Evolutionary conservation across 2,329 filamentous ascomycete genomes (phyloP).

Genomic region (Venturia effusa): DNA sequence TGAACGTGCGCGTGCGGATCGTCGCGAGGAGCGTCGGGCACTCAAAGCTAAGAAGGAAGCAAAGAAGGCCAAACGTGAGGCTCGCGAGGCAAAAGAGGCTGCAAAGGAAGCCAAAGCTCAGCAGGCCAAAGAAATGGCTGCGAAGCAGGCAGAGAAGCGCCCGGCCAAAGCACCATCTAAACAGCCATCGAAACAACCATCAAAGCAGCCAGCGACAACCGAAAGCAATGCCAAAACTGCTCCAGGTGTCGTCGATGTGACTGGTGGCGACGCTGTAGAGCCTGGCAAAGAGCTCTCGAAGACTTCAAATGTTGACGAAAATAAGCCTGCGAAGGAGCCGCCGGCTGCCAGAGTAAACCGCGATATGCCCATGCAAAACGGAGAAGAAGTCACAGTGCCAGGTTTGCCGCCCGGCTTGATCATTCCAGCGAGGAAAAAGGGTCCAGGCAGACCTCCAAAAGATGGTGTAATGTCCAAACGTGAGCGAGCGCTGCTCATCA

Average conservation of each 20-base stretch:
- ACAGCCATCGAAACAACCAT: not conserved
- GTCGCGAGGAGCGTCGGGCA: conserved; percentile 1
- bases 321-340: conserved; percentile 15
- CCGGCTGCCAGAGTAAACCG: conserved; percentile 12
- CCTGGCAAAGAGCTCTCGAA: conserved; percentile 13
- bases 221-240: not conserved
- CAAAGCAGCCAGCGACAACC: not conserved
- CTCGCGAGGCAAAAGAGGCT: conserved; percentile 3
- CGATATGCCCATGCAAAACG: conserved; percentile 16
- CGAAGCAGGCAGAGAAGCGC: conserved; percentile 1
- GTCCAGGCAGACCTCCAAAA: conserved; percentile 71
- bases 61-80: conserved; percentile 1
- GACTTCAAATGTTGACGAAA: conserved; percentile 15
- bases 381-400: conserved; percentile 30
- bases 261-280: not conserved
- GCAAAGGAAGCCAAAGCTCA: conserved; percentile 5
- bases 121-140: not conserved
- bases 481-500: conserved; percentile 55
- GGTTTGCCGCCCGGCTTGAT: conserved; percentile 25
- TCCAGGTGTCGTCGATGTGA: not conserved
- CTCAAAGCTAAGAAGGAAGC: conserved; percentile 1
- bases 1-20: not conserved
- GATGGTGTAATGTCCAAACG: conserved; percentile 76
- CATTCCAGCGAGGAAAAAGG: conserved; percentile 54
- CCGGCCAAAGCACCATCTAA: not conserved